A percentile compares a stretch with the other conserved stretches of the same genome.
phyloP scores from a whole-genome alignment of 2,329 filamentous ascomycete genomes.

The Stemphylium vesicarium region DNA sequence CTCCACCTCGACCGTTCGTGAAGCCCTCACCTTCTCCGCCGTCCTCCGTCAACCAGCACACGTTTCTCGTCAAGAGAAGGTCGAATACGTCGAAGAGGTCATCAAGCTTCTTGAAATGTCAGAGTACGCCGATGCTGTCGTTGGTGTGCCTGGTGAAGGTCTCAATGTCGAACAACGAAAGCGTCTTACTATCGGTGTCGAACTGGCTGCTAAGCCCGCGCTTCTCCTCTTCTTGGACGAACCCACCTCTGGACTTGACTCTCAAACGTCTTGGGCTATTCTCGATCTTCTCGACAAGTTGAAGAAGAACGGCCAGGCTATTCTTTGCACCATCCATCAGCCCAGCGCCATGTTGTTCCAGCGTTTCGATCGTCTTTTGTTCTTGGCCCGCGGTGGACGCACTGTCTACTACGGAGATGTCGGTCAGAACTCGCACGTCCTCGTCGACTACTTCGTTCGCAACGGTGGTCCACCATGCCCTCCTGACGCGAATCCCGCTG shows the following conservation, averaged over 20 bases:
- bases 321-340: constrained; percentile 97
- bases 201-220: constrained; percentile 88
- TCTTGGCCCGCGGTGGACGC: constrained; percentile 75
- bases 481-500: constrained; percentile 75
- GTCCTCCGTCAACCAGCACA: constrained; percentile 81
- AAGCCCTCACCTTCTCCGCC: constrained; percentile 86
- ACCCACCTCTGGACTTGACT: constrained; percentile 91
- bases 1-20: constrained; percentile 82
- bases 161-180: constrained; percentile 69
- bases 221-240: constrained; percentile 93
- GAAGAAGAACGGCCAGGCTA: constrained; percentile 79
- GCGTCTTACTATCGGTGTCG: constrained; percentile 92
- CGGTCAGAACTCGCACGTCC: constrained; percentile 69
- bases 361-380: constrained; percentile 81
- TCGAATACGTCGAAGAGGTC: constrained; percentile 86
- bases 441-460: constrained; percentile 78
- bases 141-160: constrained; percentile 89
- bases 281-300: constrained; percentile 86
- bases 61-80: constrained; percentile 76
- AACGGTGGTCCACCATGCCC: constrained; percentile 72
- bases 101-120: constrained; percentile 92
- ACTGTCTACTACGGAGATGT: constrained; percentile 85
- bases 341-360: constrained; percentile 96
- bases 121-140: constrained; percentile 85
- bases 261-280: constrained; percentile 92